Evolutionary conservation across 2,329 filamentous ascomycete species (phyloP).

Genomic region (Niveomyces coronatus): DNA sequence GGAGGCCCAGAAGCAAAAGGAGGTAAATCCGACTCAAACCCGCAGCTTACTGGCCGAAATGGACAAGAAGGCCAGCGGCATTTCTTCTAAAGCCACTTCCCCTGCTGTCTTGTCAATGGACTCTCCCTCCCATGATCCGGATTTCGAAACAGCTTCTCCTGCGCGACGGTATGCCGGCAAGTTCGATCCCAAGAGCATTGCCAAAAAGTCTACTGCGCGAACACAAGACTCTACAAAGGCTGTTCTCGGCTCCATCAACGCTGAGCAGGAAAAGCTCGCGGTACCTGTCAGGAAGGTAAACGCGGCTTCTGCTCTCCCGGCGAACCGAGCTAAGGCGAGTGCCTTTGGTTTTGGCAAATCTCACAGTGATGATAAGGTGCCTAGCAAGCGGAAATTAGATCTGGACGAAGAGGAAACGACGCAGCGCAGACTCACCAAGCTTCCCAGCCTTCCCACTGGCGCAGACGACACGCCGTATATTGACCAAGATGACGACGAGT

Average conservation of each 20-base stretch:
- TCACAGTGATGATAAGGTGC: conserved; percentile 50
- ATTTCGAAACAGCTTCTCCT: conserved; percentile 38
- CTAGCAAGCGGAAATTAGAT: conserved; percentile 64
- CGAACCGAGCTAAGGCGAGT: conserved; percentile 63
- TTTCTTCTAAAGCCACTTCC: conserved; percentile 30
- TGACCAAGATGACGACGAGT: conserved; percentile 58
- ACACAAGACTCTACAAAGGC: conserved; percentile 41
- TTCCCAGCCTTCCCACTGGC: conserved; percentile 66
- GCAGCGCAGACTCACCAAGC: conserved; percentile 80
- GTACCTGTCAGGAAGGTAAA: conserved; percentile 21
- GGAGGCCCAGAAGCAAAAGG: conserved; percentile 61
- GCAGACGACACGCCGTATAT: conserved; percentile 50
- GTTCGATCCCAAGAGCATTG: conserved; percentile 79
- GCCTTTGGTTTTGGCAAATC: conserved; percentile 74
- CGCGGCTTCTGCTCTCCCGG: conserved; percentile 47
- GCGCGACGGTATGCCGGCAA: conserved; percentile 60
- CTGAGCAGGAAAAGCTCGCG: conserved; percentile 25
- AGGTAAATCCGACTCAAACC: conserved; percentile 53
- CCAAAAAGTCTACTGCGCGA: conserved; percentile 60
- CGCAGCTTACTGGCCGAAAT: conserved; percentile 62
- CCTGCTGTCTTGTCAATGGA: conserved; percentile 40
- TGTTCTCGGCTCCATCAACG: conserved; percentile 37
- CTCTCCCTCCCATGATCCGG: conserved; percentile 34
- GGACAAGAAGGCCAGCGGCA: conserved; percentile 54
- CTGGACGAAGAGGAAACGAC: conserved; percentile 83